These are phyloP conservation scores for Macaranga tanarius DNA, from an alignment of 441 rosid species.

Conservation along the genomic window DNA sequence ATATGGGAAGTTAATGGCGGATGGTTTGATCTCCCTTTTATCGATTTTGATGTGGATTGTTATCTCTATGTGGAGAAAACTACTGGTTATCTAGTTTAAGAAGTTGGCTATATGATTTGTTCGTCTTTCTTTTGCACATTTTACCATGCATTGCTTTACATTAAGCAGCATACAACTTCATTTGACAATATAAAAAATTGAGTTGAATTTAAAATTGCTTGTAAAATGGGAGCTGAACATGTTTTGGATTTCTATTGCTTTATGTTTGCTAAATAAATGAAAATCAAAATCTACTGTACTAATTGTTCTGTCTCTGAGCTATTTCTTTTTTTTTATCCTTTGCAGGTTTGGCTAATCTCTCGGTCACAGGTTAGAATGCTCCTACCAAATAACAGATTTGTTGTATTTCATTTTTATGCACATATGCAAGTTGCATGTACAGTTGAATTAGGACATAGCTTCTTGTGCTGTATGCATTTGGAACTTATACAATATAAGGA, in stretches of 20 bases:
- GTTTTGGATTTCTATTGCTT: neutral
- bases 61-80: neutral
- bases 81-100: neutral
- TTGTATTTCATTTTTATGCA: neutral
- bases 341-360: slow-evolving; percentile 97
- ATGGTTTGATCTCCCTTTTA: neutral
- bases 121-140: neutral
- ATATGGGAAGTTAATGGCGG: neutral
- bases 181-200: neutral
- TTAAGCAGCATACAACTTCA: slow-evolving; percentile 1
- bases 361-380: slow-evolving; percentile 77
- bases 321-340: slow-evolving; percentile 18
- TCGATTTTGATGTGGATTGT: neutral
- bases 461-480: neutral
- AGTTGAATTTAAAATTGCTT: neutral
- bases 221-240: neutral
- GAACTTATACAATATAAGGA: neutral
- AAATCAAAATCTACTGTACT: slow-evolving; percentile 8
- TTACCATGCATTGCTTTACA: neutral
- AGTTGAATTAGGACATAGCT: neutral
- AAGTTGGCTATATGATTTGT: neutral
- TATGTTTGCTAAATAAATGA: neutral
- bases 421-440: neutral
- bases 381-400: slow-evolving; percentile 3
- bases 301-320: neutral